Base-by-base conservation (phyloP, 768 basidiomycete genomes). In the Tulasnella sp. region DNA sequence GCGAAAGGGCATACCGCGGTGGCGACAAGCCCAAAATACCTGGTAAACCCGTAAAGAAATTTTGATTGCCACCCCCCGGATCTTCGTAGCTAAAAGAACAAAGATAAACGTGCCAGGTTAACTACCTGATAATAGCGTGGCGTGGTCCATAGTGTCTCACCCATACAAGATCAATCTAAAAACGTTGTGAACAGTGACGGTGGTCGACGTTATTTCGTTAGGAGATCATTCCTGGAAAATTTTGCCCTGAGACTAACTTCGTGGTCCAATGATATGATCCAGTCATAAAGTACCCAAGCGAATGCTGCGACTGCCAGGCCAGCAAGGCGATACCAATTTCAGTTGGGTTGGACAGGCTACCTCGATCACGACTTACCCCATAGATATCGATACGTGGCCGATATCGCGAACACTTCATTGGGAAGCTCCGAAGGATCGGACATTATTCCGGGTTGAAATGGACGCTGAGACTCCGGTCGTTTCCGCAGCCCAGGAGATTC, bases 221-320 rank as follows among this genome's bases (percentile, higher is more conserved):
- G 21, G 12, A 27, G 12, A 24, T 34, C 62, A 14, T 6, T 9
- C 34, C 31, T 9, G 14, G 14, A 44, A 44, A 18, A 18, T 18
- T 44, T 16, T 44, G 44, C 31, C 10, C 31, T 12, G 24, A n/a
- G 44, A 74, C 40, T 74, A 48, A 74, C 73, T 39, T 77, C 76
- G n/a, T 68, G 56, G 21, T 39, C 76, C 19, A 77, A 24, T 16
- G 76, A 71, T 27, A 77, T 77, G n/a, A 77, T 38, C 58, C 68
- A 77, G 38, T 77, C 76, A 58, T 77, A 77, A 2, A 77, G 16
- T 8, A 39, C 68, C 76, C 76, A 77, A 27, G 76, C 24, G 56
- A 21, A 77, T 62, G 40, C 76, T 14, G 76, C 76, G 9, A 71
- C 76, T 77, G 36, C 6, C 12, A 68, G 62, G 34, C 16, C 31